Evolutionary conservation across 164 flowering plant species (phyloP).

Genomic region (Chimonanthus praecox): DNA sequence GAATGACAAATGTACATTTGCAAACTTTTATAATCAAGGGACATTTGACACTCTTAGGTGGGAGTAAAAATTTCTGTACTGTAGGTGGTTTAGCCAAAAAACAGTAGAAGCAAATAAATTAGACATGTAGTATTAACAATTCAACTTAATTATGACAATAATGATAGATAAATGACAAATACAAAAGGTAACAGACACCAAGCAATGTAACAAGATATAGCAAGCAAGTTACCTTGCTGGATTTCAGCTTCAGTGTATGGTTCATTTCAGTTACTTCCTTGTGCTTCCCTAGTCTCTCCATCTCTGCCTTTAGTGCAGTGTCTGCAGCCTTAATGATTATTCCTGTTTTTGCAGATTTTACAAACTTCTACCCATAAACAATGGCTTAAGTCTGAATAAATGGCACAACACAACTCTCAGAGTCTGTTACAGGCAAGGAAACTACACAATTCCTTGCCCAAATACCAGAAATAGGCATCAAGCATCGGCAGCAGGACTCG

Average conservation of each 20-base stretch:
- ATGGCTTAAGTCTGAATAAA: not conserved
- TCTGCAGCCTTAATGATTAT: slow-evolving; percentile 39
- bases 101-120: too few species aligned
- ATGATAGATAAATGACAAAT: not conserved
- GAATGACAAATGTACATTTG: not conserved
- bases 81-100: not conserved
- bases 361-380: not conserved
- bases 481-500: not conserved
- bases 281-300: slow-evolving; percentile 36
- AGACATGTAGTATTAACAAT: too few species aligned
- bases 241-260: slow-evolving; percentile 25
- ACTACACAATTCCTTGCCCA: not conserved
- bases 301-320: slow-evolving; percentile 54
- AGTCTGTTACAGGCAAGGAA: not conserved
- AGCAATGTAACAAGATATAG: not conserved
- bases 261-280: slow-evolving; percentile 38
- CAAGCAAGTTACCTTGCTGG: slow-evolving; percentile 36
- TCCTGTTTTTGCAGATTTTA: slow-evolving; percentile 24
- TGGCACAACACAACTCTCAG: not conserved
- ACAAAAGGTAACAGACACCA: not conserved
- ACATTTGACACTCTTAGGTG: not conserved
- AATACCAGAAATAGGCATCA: not conserved
- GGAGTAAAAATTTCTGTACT: not conserved
- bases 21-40: not conserved
- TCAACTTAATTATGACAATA: not conserved